Evolutionary conservation across 2,329 filamentous ascomycete species (phyloP), one percentile per base, ranked within the genome.

Genomic region (Aciculosporium take): DNA sequence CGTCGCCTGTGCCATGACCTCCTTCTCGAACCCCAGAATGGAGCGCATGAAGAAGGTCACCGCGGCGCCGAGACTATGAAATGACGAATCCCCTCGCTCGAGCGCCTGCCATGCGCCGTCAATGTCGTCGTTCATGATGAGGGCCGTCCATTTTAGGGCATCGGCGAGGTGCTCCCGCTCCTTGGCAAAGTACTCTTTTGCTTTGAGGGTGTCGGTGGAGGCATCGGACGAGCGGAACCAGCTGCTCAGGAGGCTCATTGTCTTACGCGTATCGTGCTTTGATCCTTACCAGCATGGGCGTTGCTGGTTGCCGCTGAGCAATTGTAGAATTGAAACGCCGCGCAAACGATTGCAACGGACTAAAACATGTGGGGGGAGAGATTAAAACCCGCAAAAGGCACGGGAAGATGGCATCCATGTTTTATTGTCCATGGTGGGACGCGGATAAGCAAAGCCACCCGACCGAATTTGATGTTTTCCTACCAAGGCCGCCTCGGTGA

Each of bases 81-180:
- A 96, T n/a, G 84, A 76, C 5, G 88, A 94, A 50, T 74, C 72
- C 34, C 83, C 80, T 49, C 80, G 73, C 39, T 73, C 72, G 28
- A 94, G 69, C 32, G 77, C 76, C 45, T 69, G 68, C 62, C 93
- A 84, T 5, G 91, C 91, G 30, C 76, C 79, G 28, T 86, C 83
- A 45, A 96, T 81, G 62, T 96, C 86, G 62, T 94, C 87, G 56
- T 91, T 81, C 70, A 94, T 81, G 51, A 94, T 84, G 43, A 84
- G 66, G 7, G 73, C 70, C 4, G 81, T 76, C 30, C 83, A 81
- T 58, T 55, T 58, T 65, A 80, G 72, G 48, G 76, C 78, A 50
- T 74, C 68, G 48, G 70, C 62, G 49, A 83, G 69, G 52, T 79
- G 66, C 32, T 62, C 61, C 46, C 69, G 63, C 53, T 76, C 71